phyloP scores from a whole-genome alignment of 768 basidiomycete genomes.

The Panellus pusillus region DNA sequence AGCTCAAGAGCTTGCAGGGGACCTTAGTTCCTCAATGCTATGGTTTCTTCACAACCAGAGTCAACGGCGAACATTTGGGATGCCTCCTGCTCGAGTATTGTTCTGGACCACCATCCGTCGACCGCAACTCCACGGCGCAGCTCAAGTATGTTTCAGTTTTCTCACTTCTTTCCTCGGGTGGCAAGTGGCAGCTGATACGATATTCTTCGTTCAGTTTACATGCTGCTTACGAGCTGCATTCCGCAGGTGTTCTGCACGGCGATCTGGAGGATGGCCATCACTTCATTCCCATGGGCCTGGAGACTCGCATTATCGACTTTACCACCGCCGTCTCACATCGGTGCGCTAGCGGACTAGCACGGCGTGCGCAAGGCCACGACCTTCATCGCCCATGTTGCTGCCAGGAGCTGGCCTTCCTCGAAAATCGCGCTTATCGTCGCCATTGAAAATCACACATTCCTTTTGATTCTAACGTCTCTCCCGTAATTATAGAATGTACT shows the following conservation, averaged over 20 bases:
- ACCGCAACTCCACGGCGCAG: constrained; percentile 15
- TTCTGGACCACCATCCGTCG: constrained; percentile 15
- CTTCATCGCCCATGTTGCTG: neutral
- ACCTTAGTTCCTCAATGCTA: constrained; percentile 38
- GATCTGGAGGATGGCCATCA: constrained; percentile 30
- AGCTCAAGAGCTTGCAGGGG: constrained; percentile 37
- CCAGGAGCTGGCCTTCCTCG: constrained; percentile 9
- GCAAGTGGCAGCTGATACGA: neutral
- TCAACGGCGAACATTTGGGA: constrained; percentile 26
- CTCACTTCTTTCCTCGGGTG: neutral
- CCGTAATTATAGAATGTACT: neutral
- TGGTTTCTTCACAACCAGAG: constrained; percentile 35
- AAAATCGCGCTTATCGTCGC: neutral
- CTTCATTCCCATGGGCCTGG: constrained; percentile 29
- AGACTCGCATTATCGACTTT: constrained; percentile 40
- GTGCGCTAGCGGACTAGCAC: constrained; percentile 23
- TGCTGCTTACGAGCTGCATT: constrained; percentile 35
- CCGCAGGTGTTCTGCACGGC: constrained; percentile 37
- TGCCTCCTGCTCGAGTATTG: constrained; percentile 43
- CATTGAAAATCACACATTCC: neutral
- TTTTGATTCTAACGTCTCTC: too few relatives aligned
- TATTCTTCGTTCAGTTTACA: constrained; percentile 30
- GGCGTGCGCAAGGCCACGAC: constrained; percentile 2
- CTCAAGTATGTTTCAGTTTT: constrained; percentile 24
- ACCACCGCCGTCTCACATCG: constrained; percentile 29